Conservation (phyloP, 2,329 filamentous ascomycete species). For the Botrytis pseudocinerea region DNA sequence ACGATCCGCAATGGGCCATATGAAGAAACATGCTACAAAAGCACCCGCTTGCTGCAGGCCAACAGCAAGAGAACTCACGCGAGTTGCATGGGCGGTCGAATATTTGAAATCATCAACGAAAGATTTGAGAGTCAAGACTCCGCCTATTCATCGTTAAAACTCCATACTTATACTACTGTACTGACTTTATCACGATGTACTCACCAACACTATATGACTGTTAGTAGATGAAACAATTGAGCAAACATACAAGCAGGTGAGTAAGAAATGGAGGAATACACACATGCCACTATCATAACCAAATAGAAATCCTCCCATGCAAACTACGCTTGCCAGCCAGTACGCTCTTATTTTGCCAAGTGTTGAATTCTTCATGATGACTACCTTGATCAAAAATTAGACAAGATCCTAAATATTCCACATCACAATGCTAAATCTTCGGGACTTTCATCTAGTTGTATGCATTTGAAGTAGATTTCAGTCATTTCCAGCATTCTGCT, state of each 20-base stretch:
- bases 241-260: not conserved
- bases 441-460: not conserved
- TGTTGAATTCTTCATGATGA: not conserved
- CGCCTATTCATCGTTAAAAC: not conserved
- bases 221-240: not conserved
- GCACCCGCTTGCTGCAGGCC: conserved; percentile 50
- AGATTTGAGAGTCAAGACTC: conserved; percentile 38
- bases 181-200: not conserved
- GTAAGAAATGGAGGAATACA: not conserved
- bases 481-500: not conserved
- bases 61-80: not conserved
- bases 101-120: conserved; percentile 49
- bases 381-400: not conserved
- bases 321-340: conserved; percentile 53
- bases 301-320: conserved; percentile 52
- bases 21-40: conserved; percentile 51
- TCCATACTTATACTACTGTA: not conserved
- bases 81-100: conserved; percentile 37
- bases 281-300: conserved; percentile 44
- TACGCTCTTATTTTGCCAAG: conserved; percentile 50
- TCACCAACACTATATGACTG: conserved; percentile 36
- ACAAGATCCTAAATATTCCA: not conserved
- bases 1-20: conserved; percentile 25
- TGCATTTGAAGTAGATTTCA: not conserved
- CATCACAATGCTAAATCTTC: not conserved